These are phyloP conservation scores for Persicaria tinctoria DNA, from an alignment of 148 eudicot genomes.

Conservation along the genomic window DNA sequence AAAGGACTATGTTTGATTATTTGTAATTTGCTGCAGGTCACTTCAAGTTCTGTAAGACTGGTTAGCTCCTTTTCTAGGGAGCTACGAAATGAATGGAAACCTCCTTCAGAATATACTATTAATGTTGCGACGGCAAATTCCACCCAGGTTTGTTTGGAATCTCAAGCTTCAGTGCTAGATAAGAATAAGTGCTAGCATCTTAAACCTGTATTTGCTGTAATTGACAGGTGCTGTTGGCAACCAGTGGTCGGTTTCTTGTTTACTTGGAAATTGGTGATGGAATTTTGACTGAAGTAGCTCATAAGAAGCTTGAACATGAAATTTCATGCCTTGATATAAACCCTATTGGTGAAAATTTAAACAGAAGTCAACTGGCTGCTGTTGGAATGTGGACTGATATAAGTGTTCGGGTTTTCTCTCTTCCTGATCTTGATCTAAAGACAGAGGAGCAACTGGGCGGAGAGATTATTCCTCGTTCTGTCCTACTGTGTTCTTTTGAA, in stretches of 20 bases:
- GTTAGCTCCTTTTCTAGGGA: constrained; percentile 75
- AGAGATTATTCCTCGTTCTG: constrained; percentile 97
- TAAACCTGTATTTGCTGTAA: not conserved
- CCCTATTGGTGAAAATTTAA: constrained; percentile 75
- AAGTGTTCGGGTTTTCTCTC: constrained; percentile 73
- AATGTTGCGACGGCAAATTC: constrained; percentile 97
- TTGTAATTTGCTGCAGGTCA: constrained; percentile 42
- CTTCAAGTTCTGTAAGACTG: constrained; percentile 83
- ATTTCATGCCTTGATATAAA: constrained; percentile 93
- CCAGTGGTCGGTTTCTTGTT: constrained; percentile 90
- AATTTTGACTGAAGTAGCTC: constrained; percentile 53
- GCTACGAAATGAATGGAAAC: constrained; percentile 75
- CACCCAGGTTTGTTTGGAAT: constrained; percentile 50
- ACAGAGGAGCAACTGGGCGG: constrained; percentile 89
- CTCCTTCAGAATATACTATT: constrained; percentile 74
- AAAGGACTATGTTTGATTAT: not conserved
- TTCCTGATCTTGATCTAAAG: constrained; percentile 80
- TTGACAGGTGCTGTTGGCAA: constrained; percentile 78
- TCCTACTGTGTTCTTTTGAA: constrained; percentile 89
- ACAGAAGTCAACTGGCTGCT: constrained; percentile 78
- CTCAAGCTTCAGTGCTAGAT: not conserved
- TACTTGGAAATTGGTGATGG: constrained; percentile 94
- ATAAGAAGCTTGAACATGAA: constrained; percentile 77
- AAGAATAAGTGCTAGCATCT: not conserved
- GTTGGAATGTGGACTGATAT: constrained; percentile 99